Percentiles rank a stretch among this genome's conserved stretches.
phyloP scores from a whole-genome alignment of 2,329 filamentous ascomycete genomes.

The Fusarium sp. region DNA sequence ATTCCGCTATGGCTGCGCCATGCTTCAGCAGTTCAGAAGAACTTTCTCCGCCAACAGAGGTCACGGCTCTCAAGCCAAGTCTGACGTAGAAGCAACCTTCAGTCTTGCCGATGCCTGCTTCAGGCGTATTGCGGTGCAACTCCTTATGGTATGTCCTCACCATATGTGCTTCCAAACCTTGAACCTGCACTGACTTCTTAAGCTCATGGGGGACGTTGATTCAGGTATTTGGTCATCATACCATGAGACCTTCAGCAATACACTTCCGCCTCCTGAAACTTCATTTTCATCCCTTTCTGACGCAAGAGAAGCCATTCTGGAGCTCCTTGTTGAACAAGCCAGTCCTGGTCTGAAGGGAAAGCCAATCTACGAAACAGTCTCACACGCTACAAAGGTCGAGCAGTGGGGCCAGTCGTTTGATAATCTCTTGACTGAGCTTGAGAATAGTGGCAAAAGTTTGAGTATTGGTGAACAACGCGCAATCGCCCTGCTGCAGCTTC shows the following conservation, averaged over 20 bases:
- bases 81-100: background rate
- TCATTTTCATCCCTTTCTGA: slow-evolving; percentile 6
- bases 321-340: slow-evolving; percentile 12
- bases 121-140: slow-evolving; percentile 13
- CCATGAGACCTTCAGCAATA: background rate
- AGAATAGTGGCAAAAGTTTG: rapidly evolving
- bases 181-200: rapidly evolving
- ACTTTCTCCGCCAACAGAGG: rapidly evolving
- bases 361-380: background rate
- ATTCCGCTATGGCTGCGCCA: slow-evolving; percentile 29
- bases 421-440: background rate
- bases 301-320: slow-evolving; percentile 14
- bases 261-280: rapidly evolving
- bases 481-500: slow-evolving; percentile 15
- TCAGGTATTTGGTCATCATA: background rate
- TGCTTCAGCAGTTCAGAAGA: slow-evolving; percentile 16
- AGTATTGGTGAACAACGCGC: background rate
- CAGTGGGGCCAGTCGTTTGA: slow-evolving; percentile 14
- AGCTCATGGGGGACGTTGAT: slow-evolving; percentile 24
- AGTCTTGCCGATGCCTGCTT: slow-evolving; percentile 2
- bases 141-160: background rate
- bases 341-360: slow-evolving; percentile 23
- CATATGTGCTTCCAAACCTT: rapidly evolving
- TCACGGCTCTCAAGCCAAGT: rapidly evolving
- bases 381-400: slow-evolving; percentile 4